A percentile compares a stretch with the other conserved stretches of the same genome.
phyloP scores from a whole-genome alignment of 176 grass and related monocot species.

The Lolium rigidum region DNA sequence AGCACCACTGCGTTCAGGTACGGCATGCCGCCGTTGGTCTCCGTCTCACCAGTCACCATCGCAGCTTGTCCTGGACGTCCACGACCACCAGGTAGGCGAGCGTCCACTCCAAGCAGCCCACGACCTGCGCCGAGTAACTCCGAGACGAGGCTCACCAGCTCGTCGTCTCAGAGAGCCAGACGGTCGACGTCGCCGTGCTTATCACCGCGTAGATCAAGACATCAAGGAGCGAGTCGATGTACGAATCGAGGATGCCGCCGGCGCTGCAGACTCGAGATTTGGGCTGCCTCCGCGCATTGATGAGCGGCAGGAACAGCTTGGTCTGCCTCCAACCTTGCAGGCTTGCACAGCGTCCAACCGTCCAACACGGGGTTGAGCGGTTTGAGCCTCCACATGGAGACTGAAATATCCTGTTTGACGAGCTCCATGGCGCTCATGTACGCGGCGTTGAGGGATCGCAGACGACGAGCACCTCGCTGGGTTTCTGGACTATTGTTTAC shows the following conservation, averaged over 20 bases:
- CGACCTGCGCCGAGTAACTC: not conserved
- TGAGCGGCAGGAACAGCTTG: not conserved
- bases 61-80: not conserved
- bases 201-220: no score
- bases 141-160: conserved; percentile 9
- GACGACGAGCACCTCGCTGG: no score
- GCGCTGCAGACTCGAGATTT: not conserved
- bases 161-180: not conserved
- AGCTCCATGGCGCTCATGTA: not conserved
- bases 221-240: no score
- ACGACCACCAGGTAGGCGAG: not conserved
- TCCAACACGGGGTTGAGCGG: not conserved
- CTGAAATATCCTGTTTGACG: not conserved
- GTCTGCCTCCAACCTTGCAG: not conserved
- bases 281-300: not conserved
- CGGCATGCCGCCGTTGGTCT: no score
- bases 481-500: no score
- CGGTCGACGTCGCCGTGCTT: not conserved
- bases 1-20: no score
- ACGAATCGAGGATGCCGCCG: not conserved
- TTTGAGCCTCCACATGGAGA: not conserved
- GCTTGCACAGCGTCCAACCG: not conserved
- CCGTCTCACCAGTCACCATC: not conserved
- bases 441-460: no score
- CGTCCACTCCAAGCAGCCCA: not conserved